Evolutionary conservation across 2,329 filamentous ascomycete species (phyloP), one percentile per base, ranked within the genome.

Genomic region (Aureobasidium subglaciale): DNA sequence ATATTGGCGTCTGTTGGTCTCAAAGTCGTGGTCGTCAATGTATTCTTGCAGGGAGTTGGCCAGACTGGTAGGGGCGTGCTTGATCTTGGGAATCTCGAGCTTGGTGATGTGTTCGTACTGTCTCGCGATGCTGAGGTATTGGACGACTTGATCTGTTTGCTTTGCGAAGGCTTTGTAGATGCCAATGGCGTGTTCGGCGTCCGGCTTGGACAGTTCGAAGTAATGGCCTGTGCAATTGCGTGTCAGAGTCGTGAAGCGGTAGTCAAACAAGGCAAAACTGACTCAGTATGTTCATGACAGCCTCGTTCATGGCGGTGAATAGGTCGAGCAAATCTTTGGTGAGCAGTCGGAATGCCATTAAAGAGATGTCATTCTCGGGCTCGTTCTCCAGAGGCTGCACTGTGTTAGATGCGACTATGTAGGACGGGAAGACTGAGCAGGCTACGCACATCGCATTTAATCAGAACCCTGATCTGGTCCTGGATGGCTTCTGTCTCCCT

Each of bases 241-340:
- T 25, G 67, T 43, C 15, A 59, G 57, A 58, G 56, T 9, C 18
- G 6, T 16, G 29, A 10, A 48, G 18, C 18, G 27, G 37, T 20
- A 27, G 18, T n/a, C 24, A 37, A 27, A 38, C 46, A 27, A 10
- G 7, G 11, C 16, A 8, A n/a, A 18, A 67, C 83, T 61, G 76
- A 95, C 92, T 90, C 56, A 99, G 76, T 58, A 99, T 90, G 71
- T 95, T 96, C 73, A 99, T 99, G 67, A 96, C 88, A 46, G 89
- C 93, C 72, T 96, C 90, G 67, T 99, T 99, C 73, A 96, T 86
- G 43, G 93, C 89, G 65, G 95, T 90, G 74, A 96, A 99, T 55
- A 99, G 77, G 13, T 88, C 85, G 59, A 99, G 73, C 34, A 99
- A 77, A 70, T 99, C 93, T 64, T 96, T 78, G 18, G 95, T 95